Evolutionary conservation across 1,284 basidiomycete genomes (phyloP).

Genomic region (Jaminaea rosea): DNA sequence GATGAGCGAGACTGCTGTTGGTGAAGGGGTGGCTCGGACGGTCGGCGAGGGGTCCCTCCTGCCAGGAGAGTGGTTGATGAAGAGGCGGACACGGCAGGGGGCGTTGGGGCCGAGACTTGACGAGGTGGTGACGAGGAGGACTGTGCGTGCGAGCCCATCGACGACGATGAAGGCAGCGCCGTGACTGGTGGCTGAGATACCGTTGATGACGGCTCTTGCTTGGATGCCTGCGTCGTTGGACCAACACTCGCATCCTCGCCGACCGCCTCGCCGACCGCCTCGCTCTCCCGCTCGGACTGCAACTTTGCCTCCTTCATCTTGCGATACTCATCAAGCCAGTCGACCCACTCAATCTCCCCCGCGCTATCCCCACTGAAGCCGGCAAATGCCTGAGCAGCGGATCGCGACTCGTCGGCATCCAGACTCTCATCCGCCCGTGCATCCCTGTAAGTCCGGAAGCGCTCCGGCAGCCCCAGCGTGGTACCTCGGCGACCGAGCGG

Average conservation of each 20-base stretch:
- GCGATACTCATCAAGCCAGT: conserved; percentile 56
- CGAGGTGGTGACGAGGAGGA: no score
- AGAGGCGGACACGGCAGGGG: neutral
- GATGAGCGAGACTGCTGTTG: no score
- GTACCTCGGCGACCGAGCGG: conserved; percentile 20
- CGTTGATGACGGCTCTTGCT: no score
- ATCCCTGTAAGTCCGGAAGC: no score
- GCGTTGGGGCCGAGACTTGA: neutral
- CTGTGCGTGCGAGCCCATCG: no score
- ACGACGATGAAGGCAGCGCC: no score
- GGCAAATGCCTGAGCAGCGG: neutral
- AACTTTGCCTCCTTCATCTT: conserved; percentile 55
- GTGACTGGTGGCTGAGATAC: no score
- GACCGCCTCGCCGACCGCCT: neutral
- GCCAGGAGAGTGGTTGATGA: neutral
- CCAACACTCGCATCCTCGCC: neutral
- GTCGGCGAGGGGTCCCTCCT: neutral
- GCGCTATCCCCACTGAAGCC: neutral
- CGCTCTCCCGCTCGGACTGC: conserved; percentile 45
- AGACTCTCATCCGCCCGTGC: no score
- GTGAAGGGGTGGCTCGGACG: neutral
- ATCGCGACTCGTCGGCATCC: neutral
- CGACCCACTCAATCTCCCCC: conserved; percentile 55
- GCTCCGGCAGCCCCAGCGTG: conserved; percentile 15
- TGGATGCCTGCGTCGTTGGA: no score